Conservation (phyloP, 2,329 filamentous ascomycete species). For the Plectosphaerella plurivora region DNA sequence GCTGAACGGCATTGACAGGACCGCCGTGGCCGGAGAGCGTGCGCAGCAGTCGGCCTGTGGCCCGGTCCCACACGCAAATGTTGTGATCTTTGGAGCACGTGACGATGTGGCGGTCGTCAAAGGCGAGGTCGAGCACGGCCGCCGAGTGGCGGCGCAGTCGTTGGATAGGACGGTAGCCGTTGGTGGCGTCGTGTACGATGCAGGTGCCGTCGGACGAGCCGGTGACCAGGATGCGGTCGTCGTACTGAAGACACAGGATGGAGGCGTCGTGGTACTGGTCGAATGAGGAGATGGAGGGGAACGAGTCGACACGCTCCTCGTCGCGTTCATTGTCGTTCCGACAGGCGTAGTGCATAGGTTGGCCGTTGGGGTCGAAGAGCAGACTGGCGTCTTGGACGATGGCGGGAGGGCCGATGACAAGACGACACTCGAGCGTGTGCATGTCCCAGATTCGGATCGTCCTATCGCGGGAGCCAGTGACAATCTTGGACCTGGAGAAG, state of each 20-base stretch:
- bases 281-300: conserved; percentile 53
- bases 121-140: conserved; percentile 89
- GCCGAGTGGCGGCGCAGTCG: conserved; percentile 76
- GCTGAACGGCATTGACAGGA: conserved; percentile 93
- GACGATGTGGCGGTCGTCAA: conserved; percentile 88
- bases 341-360: conserved; percentile 51
- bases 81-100: conserved; percentile 95
- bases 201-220: conserved; percentile 90
- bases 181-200: conserved; percentile 83
- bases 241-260: conserved; percentile 92
- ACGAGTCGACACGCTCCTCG: conserved; percentile 33
- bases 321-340: conserved; percentile 42
- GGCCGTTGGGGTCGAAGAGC: conserved; percentile 46
- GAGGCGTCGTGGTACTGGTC: conserved; percentile 78
- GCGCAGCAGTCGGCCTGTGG: conserved; percentile 69
- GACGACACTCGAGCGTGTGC: conserved; percentile 76
- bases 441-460: conserved; percentile 97
- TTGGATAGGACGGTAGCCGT: conserved; percentile 73
- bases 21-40: conserved; percentile 82
- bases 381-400: conserved; percentile 51
- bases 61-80: conserved; percentile 91
- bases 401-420: conserved; percentile 78
- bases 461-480: conserved; percentile 91
- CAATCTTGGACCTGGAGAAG: conserved; percentile 74
- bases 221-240: conserved; percentile 87